Evolutionary conservation across 495 filamentous ascomycete species (phyloP).

Genomic region (Penicillium cinerascens): DNA sequence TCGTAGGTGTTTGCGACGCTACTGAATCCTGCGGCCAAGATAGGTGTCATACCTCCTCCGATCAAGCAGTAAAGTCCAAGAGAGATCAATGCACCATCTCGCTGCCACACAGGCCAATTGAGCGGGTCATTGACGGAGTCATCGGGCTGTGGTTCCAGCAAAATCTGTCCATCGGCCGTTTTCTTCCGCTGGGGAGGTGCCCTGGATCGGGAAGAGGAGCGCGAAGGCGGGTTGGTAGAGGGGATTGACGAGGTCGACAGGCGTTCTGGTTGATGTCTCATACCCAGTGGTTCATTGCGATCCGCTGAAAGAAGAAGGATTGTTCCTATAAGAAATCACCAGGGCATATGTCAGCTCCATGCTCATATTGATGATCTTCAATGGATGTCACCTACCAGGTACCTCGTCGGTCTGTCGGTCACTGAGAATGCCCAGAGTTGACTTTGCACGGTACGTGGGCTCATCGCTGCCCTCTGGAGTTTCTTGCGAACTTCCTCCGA

Average conservation of each 20-base stretch:
- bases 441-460: slow-evolving; percentile 47
- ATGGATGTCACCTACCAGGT: slow-evolving; percentile 62
- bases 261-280: slow-evolving; percentile 69
- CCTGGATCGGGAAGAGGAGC: slow-evolving; percentile 31
- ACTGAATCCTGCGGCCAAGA: slow-evolving; percentile 87
- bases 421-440: slow-evolving; percentile 81
- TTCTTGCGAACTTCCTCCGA: slow-evolving; percentile 7
- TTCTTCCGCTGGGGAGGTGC: slow-evolving; percentile 60
- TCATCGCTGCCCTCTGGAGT: slow-evolving; percentile 1
- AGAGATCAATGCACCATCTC: slow-evolving; percentile 77
- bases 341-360: not conserved
- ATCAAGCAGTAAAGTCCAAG: slow-evolving; percentile 90
- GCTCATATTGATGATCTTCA: not conserved
- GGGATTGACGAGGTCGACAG: slow-evolving; percentile 75
- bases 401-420: slow-evolving; percentile 84
- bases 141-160: slow-evolving; percentile 90
- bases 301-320: slow-evolving; percentile 72
- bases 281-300: slow-evolving; percentile 77
- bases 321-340: slow-evolving; percentile 53
- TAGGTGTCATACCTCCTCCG: slow-evolving; percentile 88
- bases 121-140: slow-evolving; percentile 87
- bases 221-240: slow-evolving; percentile 48
- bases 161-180: slow-evolving; percentile 78
- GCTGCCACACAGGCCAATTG: slow-evolving; percentile 84
- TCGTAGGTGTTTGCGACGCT: slow-evolving; percentile 70